Evolutionary conservation across 1,284 basidiomycete genomes (phyloP).

Genomic region (Boletus holoroseus): DNA sequence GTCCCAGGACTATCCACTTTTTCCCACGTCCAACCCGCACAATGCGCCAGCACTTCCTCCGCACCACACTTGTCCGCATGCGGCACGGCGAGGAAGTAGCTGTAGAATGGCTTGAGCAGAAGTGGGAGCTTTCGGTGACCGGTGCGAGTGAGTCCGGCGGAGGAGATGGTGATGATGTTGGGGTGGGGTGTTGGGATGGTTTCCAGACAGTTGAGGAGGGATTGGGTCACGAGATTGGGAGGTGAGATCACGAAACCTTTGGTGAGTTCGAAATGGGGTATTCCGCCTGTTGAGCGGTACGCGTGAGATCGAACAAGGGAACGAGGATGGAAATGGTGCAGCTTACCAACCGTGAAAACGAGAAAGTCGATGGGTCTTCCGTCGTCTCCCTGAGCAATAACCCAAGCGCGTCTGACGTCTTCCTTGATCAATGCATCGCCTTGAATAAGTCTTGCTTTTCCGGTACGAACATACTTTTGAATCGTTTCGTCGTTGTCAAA

Average conservation of each 20-base stretch:
- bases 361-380: conserved; percentile 24
- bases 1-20: conserved; percentile 31
- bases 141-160: conserved; percentile 44
- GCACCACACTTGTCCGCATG: conserved; percentile 55
- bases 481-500: conserved; percentile 45
- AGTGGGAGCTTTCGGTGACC: conserved; percentile 46
- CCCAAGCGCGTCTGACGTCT: conserved; percentile 44
- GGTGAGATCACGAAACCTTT: conserved; percentile 28
- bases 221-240: conserved; percentile 30
- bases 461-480: conserved; percentile 37
- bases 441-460: conserved; percentile 41
- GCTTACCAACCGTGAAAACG: conserved; percentile 26
- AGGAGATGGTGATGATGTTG: conserved; percentile 49
- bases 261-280: conserved; percentile 16
- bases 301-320: neutral
- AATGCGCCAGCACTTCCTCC: conserved; percentile 46
- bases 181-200: conserved; percentile 34
- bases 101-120: conserved; percentile 45
- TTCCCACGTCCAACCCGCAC: conserved; percentile 45
- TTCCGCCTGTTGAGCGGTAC: conserved; percentile 14
- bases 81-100: conserved; percentile 35
- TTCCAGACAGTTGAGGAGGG: conserved; percentile 28
- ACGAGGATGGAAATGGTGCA: accelerated
- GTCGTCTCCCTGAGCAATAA: conserved; percentile 23
- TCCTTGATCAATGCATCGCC: conserved; percentile 46